Base-by-base conservation (phyloP, 1,139 yeast species). In the Diutina catenulata region DNA sequence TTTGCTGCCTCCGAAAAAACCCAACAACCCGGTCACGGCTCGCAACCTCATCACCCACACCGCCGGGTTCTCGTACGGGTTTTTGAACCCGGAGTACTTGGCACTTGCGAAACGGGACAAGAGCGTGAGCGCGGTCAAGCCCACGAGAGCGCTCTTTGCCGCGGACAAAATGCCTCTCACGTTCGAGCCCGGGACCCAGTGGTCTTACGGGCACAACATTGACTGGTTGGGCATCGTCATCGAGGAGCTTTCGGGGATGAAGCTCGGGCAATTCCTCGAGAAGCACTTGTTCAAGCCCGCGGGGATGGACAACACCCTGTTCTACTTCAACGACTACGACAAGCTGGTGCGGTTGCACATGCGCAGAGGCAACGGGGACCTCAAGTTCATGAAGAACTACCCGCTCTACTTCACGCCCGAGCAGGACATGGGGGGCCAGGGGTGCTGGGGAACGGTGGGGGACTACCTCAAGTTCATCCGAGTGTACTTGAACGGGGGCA, bases 211-310 rank as follows among this genome's bases (percentile, higher is more conserved):
- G 14, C 62, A 62, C 37, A 60, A 64, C 38, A 55, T 62, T 26
- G 80, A 74, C 46, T 70, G 77, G 75, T 64, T 70, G 4, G 78
- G 80, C 1, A 52, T 60, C 28, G 56, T 70, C 1, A 53, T 74
- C 22, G 61, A 70, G 45, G 55, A 57, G 26, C 57, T 70, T 14
- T 48, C 70, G 3, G 76, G 76, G 3, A 42, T 52, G 45, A 51
- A 51, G 19, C 52, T 74, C 21, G 69, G 71, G 6, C 64, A 59
- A 10, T 72, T 59, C 45, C 50, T 70, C 29, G 47, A 58, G 29
- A 50, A 58, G 33, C 43, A 60, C 37, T 49, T 74, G 6, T 68
- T 70, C 43, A 58, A 58, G 20, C 75, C 74, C 4, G 55, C 64
- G 10, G 74, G 65, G 0, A 64, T 69, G 63, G 45, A 42, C 1